Evolutionary conservation across 2,329 filamentous ascomycete species (phyloP).

Genomic region (Sporothrix globosa): DNA sequence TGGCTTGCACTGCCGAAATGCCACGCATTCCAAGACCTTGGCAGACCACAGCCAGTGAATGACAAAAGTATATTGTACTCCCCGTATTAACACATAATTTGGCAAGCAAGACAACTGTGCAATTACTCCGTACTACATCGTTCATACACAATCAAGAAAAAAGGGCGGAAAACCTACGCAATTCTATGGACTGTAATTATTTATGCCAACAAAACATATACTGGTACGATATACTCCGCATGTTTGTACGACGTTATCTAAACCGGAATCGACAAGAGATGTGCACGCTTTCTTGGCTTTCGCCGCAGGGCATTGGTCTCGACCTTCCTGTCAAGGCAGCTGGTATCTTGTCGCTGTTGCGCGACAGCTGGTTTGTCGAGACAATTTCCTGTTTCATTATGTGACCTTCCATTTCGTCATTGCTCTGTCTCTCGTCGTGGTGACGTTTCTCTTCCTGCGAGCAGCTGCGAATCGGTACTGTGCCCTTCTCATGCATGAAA

Average conservation of each 20-base stretch:
- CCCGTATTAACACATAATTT: not conserved
- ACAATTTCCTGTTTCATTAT: not conserved
- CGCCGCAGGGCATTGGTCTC: not conserved
- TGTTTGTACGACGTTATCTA: not conserved
- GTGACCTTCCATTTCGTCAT: conserved; percentile 8
- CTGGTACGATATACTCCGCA: not conserved
- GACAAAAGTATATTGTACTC: not conserved
- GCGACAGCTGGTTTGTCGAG: not conserved
- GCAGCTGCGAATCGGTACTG: not conserved
- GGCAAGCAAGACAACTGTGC: not conserved
- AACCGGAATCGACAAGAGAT: not conserved
- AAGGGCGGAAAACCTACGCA: not conserved
- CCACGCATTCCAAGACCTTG: conserved; percentile 32
- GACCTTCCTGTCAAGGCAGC: conserved; percentile 22
- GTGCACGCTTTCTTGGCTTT: conserved; percentile 10
- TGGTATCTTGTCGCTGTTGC: not conserved
- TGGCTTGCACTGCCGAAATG: conserved; percentile 32
- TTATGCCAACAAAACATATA: not conserved
- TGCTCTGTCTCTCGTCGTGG: not conserved
- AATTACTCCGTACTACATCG: too few relatives aligned
- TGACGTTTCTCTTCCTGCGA: not conserved
- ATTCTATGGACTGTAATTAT: not conserved
- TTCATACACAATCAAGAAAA: not conserved
- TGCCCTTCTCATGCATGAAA: conserved; percentile 1
- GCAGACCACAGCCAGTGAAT: not conserved